phyloP scores from a whole-genome alignment of 192 early-diverging fungal species.

The Irineochytrium annulatum region DNA sequence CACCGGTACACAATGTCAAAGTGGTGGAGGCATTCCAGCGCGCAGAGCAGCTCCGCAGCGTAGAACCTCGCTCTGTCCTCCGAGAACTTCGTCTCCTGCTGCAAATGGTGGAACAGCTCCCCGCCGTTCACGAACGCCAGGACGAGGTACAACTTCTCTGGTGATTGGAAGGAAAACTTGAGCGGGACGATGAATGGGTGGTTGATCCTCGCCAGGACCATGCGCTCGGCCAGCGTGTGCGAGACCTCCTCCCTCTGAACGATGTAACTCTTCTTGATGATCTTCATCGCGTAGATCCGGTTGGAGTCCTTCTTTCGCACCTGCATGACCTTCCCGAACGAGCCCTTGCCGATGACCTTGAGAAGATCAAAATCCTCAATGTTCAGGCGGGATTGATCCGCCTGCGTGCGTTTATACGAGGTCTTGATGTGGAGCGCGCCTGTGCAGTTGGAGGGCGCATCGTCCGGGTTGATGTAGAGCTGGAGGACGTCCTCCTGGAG shows the following conservation, averaged over 20 bases:
- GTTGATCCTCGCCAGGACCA: conserved; percentile 70
- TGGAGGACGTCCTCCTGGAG: no score
- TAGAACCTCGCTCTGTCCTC: conserved; percentile 82
- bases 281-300: conserved; percentile 81
- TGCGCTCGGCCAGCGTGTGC: conserved; percentile 82
- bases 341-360: conserved; percentile 94
- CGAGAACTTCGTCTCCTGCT: conserved; percentile 40
- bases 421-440: no score
- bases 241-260: conserved; percentile 95
- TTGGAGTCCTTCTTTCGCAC: conserved; percentile 10
- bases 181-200: conserved; percentile 88
- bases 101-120: conserved; percentile 25
- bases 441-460: no score
- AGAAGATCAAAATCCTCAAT: conserved; percentile 91
- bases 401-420: no score
- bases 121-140: conserved; percentile 93
- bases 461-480: no score
- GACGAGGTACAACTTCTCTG: conserved; percentile 82
- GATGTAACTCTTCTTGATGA: conserved; percentile 89
- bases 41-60: conserved; percentile 81
- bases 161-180: conserved; percentile 89
- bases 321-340: conserved; percentile 85
- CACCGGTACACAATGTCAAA: conserved; percentile 78
- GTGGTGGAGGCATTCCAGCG: conserved; percentile 85
- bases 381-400: no score